Base-by-base conservation (phyloP, 768 basidiomycete genomes). In the Phlegmacium glaucopus region DNA sequence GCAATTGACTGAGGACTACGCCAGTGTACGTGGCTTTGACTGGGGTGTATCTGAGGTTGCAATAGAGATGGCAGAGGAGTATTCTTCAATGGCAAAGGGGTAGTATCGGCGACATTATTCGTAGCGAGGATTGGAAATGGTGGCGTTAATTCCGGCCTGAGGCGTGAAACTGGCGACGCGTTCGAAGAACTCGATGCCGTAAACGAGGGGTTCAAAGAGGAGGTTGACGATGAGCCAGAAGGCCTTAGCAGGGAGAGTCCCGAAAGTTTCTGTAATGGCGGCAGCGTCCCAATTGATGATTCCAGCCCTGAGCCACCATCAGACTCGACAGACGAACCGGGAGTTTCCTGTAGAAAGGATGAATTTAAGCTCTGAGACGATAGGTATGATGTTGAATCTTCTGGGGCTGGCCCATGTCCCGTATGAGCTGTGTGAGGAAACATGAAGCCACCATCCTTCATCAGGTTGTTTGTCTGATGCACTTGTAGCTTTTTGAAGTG, bases 201-300 rank as follows among this genome's bases (percentile, higher is more conserved):
- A 22, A 22, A 22, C 22, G 22, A 22, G 5, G 22, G 22, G 22
- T 22, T 22, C 5, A 22, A 5, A 22, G 22, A 22, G 22, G 22
- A 22, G 5, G 22, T 22, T 3, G 38, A 47, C 11, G 16, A 45
- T 9, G 48, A 47, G 32, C 39, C 47, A 29, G 51, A 39, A 7
- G 61, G 61, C 16, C 49, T 67, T 28, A 72, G 61, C 11, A 72
- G 62, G 3, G 69, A 65, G 12, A 74, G 55, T 3, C 73, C 73
- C 4, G 74, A 75, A 2, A 64, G 69, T 46, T 64, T 56, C 18
- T 47, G 39, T 17, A 40, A 42, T 44, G 32, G 56, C 43, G 45
- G 43, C 12, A 53, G 44, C 18, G 44, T 22, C 22, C 22, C 22
- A 22, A 22, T 5, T 5, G 22, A 22, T 22, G 22, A 22, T 22